Evolutionary conservation across 1,284 basidiomycete species (phyloP).

Genomic region (Ceratobasidium sp.): DNA sequence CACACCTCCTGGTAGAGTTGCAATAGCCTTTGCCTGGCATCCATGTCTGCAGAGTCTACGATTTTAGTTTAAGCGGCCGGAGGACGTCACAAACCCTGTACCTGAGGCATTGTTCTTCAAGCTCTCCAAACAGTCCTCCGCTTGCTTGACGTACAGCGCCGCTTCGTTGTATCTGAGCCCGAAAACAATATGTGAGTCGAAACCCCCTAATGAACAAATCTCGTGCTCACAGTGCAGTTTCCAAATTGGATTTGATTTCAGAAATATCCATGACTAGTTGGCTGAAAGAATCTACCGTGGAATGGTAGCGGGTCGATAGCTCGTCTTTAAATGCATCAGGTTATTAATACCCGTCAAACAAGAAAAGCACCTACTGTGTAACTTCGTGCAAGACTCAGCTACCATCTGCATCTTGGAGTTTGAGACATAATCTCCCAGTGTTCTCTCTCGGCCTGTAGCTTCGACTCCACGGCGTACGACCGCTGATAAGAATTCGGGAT

Average conservation of each 20-base stretch:
- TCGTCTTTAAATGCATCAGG: constrained; percentile 61
- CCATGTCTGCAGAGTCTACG: neutral
- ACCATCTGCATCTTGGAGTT: constrained; percentile 83
- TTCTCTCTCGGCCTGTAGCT: constrained; percentile 69
- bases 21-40: neutral
- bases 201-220: neutral
- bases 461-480: constrained; percentile 76
- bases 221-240: constrained; percentile 65
- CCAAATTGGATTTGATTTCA: constrained; percentile 67
- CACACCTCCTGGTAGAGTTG: constrained; percentile 33
- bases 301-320: constrained; percentile 66
- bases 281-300: constrained; percentile 69
- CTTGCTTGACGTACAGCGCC: constrained; percentile 16
- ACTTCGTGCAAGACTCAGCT: constrained; percentile 77
- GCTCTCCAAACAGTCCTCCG: constrained; percentile 10
- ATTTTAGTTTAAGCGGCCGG: neutral
- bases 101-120: constrained; percentile 16
- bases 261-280: constrained; percentile 72
- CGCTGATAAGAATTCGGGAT: constrained; percentile 79
- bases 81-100: neutral
- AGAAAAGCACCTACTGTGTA: constrained; percentile 68
- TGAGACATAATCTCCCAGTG: constrained; percentile 85
- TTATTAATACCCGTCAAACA: constrained; percentile 15
- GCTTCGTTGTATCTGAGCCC: constrained; percentile 21
- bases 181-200: neutral